Percentiles rank a stretch among this genome's conserved stretches.
These are phyloP conservation scores for Calonectria pseudoreteaudii DNA, from an alignment of 2,329 filamentous ascomycete genomes.

Conservation along the genomic window DNA sequence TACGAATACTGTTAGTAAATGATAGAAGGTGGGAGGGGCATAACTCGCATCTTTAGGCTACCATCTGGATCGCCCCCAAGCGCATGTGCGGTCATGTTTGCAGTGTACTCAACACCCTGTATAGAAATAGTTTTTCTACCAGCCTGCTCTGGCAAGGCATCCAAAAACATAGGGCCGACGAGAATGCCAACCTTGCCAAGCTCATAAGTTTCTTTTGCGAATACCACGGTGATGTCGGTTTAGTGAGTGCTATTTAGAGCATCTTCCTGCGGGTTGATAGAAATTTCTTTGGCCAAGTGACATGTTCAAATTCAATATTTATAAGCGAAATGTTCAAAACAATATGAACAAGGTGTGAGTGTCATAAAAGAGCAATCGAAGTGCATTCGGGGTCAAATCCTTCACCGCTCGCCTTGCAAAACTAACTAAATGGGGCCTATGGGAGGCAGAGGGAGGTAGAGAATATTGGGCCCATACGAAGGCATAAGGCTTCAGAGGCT, in stretches of 20 bases:
- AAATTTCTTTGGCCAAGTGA: too few relatives aligned
- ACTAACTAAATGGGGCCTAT: too few relatives aligned
- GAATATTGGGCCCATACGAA: too few relatives aligned
- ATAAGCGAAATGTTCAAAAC: too few relatives aligned
- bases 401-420: too few relatives aligned
- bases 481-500: too few relatives aligned
- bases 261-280: too few relatives aligned
- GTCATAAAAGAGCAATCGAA: too few relatives aligned
- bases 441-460: too few relatives aligned
- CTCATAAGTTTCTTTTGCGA: neutral
- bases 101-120: neutral
- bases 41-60: neutral
- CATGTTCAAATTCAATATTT: too few relatives aligned
- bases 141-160: neutral
- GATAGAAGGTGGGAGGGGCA: accelerated
- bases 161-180: neutral
- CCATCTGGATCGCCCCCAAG: neutral
- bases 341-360: too few relatives aligned
- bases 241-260: neutral
- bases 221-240: neutral
- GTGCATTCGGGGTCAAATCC: too few relatives aligned
- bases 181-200: neutral
- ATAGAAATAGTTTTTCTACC: neutral
- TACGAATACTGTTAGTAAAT: neutral
- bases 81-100: neutral